phyloP scores from a whole-genome alignment of 768 basidiomycete species.

The Lyophyllum shimeji region DNA sequence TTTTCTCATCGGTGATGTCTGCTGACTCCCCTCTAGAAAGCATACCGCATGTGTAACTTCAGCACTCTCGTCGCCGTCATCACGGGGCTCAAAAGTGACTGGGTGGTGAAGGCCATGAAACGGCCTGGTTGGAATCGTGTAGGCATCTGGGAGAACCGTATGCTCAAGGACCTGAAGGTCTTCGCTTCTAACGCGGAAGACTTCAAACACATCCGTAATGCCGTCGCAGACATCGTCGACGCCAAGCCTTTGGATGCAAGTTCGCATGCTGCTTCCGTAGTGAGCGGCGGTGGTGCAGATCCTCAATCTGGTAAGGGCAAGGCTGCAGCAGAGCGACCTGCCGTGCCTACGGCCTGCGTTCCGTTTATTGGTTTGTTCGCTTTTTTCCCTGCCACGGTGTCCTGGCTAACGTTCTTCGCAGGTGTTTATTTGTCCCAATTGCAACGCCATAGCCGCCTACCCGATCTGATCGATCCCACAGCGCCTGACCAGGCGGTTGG shows the following conservation, averaged over 20 bases:
- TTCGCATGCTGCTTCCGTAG: conserved; percentile 53
- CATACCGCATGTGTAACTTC: conserved; percentile 75
- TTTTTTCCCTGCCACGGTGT: background rate
- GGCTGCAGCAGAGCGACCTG: conserved; percentile 34
- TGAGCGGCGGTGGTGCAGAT: conserved; percentile 43
- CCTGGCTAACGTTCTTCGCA: conserved; percentile 22
- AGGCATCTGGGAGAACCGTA: conserved; percentile 67
- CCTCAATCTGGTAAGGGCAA: conserved; percentile 37
- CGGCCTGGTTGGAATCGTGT: conserved; percentile 63
- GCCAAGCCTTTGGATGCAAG: conserved; percentile 57
- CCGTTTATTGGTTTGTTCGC: conserved; percentile 72
- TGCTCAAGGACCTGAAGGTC: conserved; percentile 68
- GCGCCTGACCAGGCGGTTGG: conserved; percentile 68
- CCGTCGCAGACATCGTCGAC: conserved; percentile 63
- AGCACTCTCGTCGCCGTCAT: conserved; percentile 79
- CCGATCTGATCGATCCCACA: conserved; percentile 83
- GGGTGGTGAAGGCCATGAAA: conserved; percentile 66
- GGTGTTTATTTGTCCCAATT: conserved; percentile 80
- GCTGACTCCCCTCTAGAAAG: conserved; percentile 54
- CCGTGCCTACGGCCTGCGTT: conserved; percentile 58
- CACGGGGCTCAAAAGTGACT: conserved; percentile 67
- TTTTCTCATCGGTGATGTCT: background rate
- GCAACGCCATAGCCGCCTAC: conserved; percentile 60
- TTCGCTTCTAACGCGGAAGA: conserved; percentile 66
- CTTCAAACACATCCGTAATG: conserved; percentile 73